Evolutionary conservation across 1,284 basidiomycete species (phyloP).

Genomic region (Cerioporus squamosus): DNA sequence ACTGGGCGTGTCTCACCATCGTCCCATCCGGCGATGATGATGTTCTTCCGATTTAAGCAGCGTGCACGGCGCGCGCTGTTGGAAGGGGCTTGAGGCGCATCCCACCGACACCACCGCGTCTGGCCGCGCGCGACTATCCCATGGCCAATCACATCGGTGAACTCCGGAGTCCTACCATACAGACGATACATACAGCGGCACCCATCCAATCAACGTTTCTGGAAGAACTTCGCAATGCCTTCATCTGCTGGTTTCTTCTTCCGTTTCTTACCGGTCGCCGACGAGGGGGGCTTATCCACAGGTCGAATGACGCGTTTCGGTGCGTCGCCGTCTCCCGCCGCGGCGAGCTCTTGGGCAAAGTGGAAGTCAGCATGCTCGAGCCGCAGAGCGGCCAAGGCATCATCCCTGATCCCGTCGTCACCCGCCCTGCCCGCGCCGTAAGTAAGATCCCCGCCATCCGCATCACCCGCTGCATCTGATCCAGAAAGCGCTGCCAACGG

Average conservation of each 20-base stretch:
- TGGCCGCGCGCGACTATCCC: background rate
- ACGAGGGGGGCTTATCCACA: constrained; percentile 11
- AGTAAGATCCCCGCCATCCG: no score
- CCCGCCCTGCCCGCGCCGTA: no score
- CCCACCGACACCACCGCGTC: no score
- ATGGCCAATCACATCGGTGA: background rate
- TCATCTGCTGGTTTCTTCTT: constrained; percentile 38
- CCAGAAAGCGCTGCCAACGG: constrained; percentile 17
- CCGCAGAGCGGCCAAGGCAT: constrained; percentile 52
- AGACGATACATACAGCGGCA: constrained; percentile 4
- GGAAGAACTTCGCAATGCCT: constrained; percentile 83
- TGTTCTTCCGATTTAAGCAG: background rate
- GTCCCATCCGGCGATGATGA: background rate
- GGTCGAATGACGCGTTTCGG: constrained; percentile 24
- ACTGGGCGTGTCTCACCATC: constrained; percentile 8
- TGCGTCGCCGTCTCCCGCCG: constrained; percentile 17
- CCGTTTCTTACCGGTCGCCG: constrained; percentile 41
- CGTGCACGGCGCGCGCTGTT: background rate
- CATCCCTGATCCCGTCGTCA: constrained; percentile 33
- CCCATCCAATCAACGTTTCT: constrained; percentile 27
- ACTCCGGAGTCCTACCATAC: background rate
- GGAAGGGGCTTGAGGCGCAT: background rate
- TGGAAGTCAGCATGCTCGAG: constrained; percentile 89
- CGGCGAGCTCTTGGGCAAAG: constrained; percentile 76
- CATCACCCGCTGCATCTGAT: constrained; percentile 29